Evolutionary conservation across 176 grass and related monocot species (phyloP), one percentile per base, ranked within the genome.

Genomic region (Chloris gayana): DNA sequence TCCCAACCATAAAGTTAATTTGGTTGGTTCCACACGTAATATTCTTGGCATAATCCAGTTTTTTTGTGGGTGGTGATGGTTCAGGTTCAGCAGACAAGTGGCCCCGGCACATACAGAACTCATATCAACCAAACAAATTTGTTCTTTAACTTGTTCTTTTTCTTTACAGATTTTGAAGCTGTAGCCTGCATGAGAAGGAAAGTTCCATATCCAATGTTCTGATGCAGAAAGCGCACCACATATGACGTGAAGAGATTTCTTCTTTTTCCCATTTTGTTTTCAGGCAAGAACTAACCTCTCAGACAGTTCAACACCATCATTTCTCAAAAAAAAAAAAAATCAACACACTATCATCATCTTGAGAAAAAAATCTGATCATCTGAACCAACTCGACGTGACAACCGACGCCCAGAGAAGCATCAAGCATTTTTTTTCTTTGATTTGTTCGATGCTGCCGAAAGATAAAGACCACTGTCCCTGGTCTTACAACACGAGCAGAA

Each of bases 91-190:
- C 30, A 69, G 84, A 47, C 37, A 80, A 19, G 32, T 73, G 69
- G 70, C 35, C 14, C 76, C 76, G 22, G 14, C 4, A 46, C 61
- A 25, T 27, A 67, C 27, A 22, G 46, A 56, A 15, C 27, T 37
- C 77, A 74, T 49, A 30, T 74, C 70, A 18, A 34, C 54, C 70
- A 60, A 60, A 14, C 14, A 67, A 80, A 74, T 15, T 67, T 32
- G 59, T 22, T n/a, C 37, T 39, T 72, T 59, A 22, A 59, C 56
- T 59, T 39, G 29, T 49, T 7, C 30, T 22, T 54, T 58, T 60
- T 41, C 11, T 30, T 19, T 18, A 18, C 4, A 14, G 30, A 57
- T 34, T 59, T 68, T 26, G 18, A 10, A 59, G 26, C 26, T 26
- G 34, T 57, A 74, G 61, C 24, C 19, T 76, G 19, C 49, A 25